Base-by-base conservation (phyloP, 148 eudicot genomes). In the Agrostemma githago region DNA sequence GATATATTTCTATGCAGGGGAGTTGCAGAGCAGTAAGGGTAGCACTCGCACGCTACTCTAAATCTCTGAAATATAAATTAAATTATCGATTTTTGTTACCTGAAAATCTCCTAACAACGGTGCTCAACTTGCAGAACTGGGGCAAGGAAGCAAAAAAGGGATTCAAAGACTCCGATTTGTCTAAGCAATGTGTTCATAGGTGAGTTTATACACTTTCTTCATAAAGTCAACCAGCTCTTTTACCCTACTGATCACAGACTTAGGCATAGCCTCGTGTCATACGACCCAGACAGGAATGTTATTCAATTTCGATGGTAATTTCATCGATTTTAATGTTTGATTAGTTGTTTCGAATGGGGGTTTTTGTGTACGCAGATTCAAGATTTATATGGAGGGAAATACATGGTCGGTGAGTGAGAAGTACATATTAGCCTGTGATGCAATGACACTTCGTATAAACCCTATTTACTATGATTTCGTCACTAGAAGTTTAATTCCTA, bases 361-460 rank as follows among this genome's bases (percentile, higher is more conserved):
- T 7, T 56, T 46, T 7, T 34, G 48, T 42, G 8, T 2, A 8
- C 72, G 76, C 80, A 89, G 90, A 70, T 89, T 87, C 80, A 89
- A 89, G 80, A 82, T 89, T 19, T 89, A 89, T 46, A 82, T 84
- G 37, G 93, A 89, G 51, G 93, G 90, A 16, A 80, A 77, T 38
- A 81, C 90, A 62, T 87, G 93, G 93, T 89, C 93, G 41, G 90
- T 89, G 2, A 89, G 93, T 67, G 82, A 87, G 58, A 89, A 89
- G 65, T 89, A 87, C 72, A 89, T 89, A 38, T 65, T 89, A 64
- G 88, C 90, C 1, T 89, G 93, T 70, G 89, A 87, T 64, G 78
- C 93, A 15, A 79, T 89, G 85, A 70, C 79, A 67, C 84, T 89
- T 40, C 70, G 78, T 5, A 20, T 89, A 70, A 77, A 75, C 20